Conservation (phyloP, 495 filamentous ascomycete species). For the Talaromyces stipitatus region DNA sequence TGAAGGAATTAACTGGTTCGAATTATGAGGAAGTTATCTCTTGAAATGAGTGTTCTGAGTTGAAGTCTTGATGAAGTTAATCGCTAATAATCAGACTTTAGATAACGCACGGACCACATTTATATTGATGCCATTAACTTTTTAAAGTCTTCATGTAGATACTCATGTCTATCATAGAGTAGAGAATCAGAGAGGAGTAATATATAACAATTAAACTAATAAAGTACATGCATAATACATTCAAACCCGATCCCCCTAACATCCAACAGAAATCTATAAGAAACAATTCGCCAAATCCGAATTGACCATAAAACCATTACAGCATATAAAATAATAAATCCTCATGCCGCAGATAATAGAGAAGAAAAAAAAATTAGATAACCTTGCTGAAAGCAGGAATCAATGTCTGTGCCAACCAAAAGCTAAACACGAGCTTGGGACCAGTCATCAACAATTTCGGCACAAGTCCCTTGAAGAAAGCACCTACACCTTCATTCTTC, state of each 20-base stretch:
- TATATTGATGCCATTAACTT: neutral
- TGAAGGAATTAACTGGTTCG: no score
- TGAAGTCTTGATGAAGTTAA: neutral
- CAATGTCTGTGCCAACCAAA: slow-evolving; percentile 96
- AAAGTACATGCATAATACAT: neutral
- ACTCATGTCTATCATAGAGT: neutral
- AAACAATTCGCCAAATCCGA: neutral
- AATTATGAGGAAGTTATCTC: no score
- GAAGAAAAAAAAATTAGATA: slow-evolving; percentile 27
- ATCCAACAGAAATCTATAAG: neutral
- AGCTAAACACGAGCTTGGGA: slow-evolving; percentile 97
- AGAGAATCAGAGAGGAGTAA: neutral
- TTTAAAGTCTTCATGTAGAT: neutral
- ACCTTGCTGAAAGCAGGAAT: slow-evolving; percentile 65
- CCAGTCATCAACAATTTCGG: slow-evolving; percentile 99
- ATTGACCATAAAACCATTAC: neutral
- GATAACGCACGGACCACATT: neutral
- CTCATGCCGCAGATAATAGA: neutral
- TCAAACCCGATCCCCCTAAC: neutral
- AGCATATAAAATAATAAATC: no score
- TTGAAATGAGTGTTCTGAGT: neutral
- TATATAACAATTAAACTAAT: neutral
- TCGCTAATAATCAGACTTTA: neutral
- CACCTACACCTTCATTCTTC: slow-evolving; percentile 71
- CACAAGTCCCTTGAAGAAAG: slow-evolving; percentile 96